Evolutionary conservation across 768 basidiomycete genomes (phyloP).

Genomic region (Suillus spraguei): DNA sequence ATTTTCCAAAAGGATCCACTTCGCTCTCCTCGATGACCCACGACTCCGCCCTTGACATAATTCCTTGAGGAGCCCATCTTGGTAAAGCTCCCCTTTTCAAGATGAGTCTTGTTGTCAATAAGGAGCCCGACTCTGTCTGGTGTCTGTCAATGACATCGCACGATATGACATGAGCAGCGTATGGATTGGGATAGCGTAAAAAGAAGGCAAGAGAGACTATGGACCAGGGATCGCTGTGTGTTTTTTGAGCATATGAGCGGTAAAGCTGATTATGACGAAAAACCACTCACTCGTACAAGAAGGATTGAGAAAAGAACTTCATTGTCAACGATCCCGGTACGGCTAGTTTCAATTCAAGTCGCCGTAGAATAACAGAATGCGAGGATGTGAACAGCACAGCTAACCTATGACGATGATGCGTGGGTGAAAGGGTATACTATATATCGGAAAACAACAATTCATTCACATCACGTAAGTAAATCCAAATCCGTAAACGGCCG

Average conservation of each 20-base stretch:
- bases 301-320: slow-evolving; percentile 59
- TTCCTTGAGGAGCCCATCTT: slow-evolving; percentile 85
- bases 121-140: slow-evolving; percentile 69
- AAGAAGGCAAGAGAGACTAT: slow-evolving; percentile 94
- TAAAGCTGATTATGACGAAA: not conserved
- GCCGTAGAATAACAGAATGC: not conserved
- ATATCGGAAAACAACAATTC: not conserved
- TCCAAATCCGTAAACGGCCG: slow-evolving; percentile 5
- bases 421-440: not conserved
- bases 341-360: slow-evolving; percentile 1
- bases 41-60: slow-evolving; percentile 82
- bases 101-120: slow-evolving; percentile 88
- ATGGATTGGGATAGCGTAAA: slow-evolving; percentile 94
- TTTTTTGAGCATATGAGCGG: slow-evolving; percentile 19
- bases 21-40: slow-evolving; percentile 97
- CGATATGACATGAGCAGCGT: slow-evolving; percentile 89
- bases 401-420: not conserved
- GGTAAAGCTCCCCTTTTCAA: slow-evolving; percentile 92
- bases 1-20: slow-evolving; percentile 81
- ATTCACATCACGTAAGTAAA: slow-evolving; percentile 9
- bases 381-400: not conserved
- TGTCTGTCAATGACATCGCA: slow-evolving; percentile 93
- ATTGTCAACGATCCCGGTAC: slow-evolving; percentile 45
- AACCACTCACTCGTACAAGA: slow-evolving; percentile 54
- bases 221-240: slow-evolving; percentile 84